phyloP scores from a whole-genome alignment of 768 basidiomycete genomes.

The Mrakia hoshinonis region DNA sequence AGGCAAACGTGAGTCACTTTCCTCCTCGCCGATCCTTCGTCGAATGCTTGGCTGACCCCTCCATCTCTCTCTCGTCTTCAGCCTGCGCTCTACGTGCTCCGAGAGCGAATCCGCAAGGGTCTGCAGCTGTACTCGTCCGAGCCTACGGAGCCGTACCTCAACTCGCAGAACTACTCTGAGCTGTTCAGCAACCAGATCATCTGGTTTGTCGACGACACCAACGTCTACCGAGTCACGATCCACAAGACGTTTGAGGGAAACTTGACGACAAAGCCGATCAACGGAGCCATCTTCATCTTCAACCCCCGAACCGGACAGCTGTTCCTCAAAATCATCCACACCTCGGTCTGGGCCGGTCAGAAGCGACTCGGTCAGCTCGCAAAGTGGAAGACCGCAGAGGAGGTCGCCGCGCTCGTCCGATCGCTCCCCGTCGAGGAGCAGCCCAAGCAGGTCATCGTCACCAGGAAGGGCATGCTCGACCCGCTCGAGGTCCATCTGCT shows the following conservation, averaged over 20 bases:
- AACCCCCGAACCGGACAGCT: conserved; percentile 97
- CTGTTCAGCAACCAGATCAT: conserved; percentile 88
- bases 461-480: conserved; percentile 97
- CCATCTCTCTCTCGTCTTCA: neutral
- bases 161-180: conserved; percentile 62
- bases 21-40: neutral
- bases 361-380: conserved; percentile 99
- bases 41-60: neutral
- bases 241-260: conserved; percentile 99
- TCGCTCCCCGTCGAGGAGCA: conserved; percentile 99
- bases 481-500: conserved; percentile 91
- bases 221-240: conserved; percentile 88
- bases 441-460: conserved; percentile 98
- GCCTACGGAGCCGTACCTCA: conserved; percentile 92
- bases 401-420: conserved; percentile 94
- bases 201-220: conserved; percentile 99
- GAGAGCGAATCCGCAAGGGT: conserved; percentile 97
- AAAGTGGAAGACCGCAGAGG: conserved; percentile 99
- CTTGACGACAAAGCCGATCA: conserved; percentile 98
- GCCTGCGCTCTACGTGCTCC: conserved; percentile 89
- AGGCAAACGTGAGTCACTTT: conserved; percentile 56
- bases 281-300: conserved; percentile 68
- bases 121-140: conserved; percentile 97
- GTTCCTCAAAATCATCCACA: conserved; percentile 98
- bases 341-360: conserved; percentile 99